Base-by-base conservation (phyloP, 2,329 filamentous ascomycete species). In the Aureobasidium sp. region DNA sequence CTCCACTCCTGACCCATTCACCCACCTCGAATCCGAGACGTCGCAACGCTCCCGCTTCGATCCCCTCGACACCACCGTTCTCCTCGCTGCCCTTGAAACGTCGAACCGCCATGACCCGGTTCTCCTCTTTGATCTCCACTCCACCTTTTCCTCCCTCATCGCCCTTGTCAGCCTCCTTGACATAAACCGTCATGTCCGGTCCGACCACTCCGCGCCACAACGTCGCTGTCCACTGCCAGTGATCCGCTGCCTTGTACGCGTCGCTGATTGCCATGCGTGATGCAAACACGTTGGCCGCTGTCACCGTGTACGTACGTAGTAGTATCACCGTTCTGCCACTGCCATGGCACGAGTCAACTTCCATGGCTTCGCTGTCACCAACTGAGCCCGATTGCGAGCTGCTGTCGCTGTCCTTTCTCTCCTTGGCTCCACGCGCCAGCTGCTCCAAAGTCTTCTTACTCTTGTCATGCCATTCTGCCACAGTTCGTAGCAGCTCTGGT, bases 141-240 rank as follows among this genome's bases (percentile, higher is more conserved):
- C 68, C 70, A 25, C 66, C 49, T 66, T 71, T 66, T 44, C 67
- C 67, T 10, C 57, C 64, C 21, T 69, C 65, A 9, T 60, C 50
- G 3, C 39, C 27, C 41, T 57, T 60, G 10, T 29, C 62, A 27
- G 63, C 61, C 5, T 67, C 66, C 37, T 72, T 71, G 21, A 89
- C 81, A 69, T 88, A 90, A 32, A 94, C 79, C 1, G 88, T 88
- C 49, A 93, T 76, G 73, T 97, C 93, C 0, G 93, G 86, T 0
- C 89, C 90, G 1, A 92, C 81, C 59, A 90, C 88, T 10, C 91
- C 90, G 10, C 92, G 86, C 93, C 93, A 97, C 27, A 97, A 82
- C 47, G 89, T 93, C 37, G 93, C 93, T 79, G 94, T 91, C 93
- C 93, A 97, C 73, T 95, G 89, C 91, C 93, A 97, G 76, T 97